Conservation (phyloP, 2,329 filamentous ascomycete species). For the Colletotrichum sp. region DNA sequence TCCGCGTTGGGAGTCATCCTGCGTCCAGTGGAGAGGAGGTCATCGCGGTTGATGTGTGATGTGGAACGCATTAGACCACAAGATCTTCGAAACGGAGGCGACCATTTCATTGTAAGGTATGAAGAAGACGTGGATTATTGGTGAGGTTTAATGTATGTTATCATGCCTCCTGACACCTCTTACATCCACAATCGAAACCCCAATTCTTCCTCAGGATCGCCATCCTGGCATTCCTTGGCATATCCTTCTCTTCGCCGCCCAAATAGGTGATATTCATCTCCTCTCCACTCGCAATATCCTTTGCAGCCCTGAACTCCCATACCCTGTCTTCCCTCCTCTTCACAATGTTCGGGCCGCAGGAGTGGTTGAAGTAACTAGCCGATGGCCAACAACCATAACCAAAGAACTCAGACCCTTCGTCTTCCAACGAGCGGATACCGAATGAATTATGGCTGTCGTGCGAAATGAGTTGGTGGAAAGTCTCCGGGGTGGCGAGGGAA, state of each 20-base stretch:
- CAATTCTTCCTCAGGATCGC: constrained; percentile 6
- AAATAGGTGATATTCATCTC: constrained; percentile 14
- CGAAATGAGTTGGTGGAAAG: background rate
- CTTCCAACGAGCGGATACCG: constrained; percentile 14
- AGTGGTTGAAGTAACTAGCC: constrained; percentile 19
- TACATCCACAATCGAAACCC: constrained; percentile 15
- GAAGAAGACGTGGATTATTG: background rate
- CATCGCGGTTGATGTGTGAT: background rate
- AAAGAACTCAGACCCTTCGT: constrained; percentile 19
- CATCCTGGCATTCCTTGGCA: background rate
- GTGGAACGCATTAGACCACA: background rate
- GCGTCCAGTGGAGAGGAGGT: background rate
- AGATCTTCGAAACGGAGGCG: background rate
- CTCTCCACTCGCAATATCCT: background rate
- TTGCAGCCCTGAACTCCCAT: constrained; percentile 9
- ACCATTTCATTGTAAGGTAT: background rate
- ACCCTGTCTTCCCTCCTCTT: constrained; percentile 5
- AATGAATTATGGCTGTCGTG: constrained; percentile 16
- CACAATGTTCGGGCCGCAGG: constrained; percentile 3
- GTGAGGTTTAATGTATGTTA: background rate
- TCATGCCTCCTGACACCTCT: background rate
- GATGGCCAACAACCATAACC: constrained; percentile 15
- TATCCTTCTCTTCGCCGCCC: constrained; percentile 4
- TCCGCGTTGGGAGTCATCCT: background rate
- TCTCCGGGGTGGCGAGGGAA: background rate